Evolutionary conservation across 2,329 filamentous ascomycete genomes (phyloP), one percentile per base, ranked within the genome.

Genomic region (Stylonectria norvegica): DNA sequence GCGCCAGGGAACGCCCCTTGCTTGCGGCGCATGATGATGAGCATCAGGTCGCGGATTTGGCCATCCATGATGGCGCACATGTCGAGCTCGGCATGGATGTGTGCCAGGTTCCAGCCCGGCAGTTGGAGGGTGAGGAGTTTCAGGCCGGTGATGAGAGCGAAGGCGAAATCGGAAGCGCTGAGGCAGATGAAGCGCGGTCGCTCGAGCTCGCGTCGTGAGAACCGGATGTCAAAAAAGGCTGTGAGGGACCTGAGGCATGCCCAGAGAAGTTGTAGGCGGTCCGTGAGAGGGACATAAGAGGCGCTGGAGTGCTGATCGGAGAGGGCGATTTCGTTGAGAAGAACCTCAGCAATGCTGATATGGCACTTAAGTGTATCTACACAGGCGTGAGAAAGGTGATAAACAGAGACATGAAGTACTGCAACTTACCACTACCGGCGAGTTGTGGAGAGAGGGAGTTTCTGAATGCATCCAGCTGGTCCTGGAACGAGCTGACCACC

Each of bases 221-320:
- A 63, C n/a, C 64, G 65, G 5, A 61, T 45, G 20, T 56, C 49
- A 43, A 75, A 64, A 45, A 71, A 72, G 4, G 58, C 52, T 33
- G 63, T 62, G 11, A 70, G 63, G 3, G 70, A 61, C 4, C 57
- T 54, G 22, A 70, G 55, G 45, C 72, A 74, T 8, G 56, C 53
- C 67, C 67, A 71, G n/a, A 76, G 66, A 14, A 75, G 61, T 15
- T 66, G 60, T 2, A 74, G 57, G 6, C 71, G 66, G 20, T 72
- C 67, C 2, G 62, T 55, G 7, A 59, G 46, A 4, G 64, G 38
- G 36, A 72, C 56, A 29, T 55, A 55, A 3, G 55, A 49, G 7
- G 58, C 42, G 8, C 48, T 49, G 30, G 59, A 59, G 44, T 60
- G 56, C 17, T 57, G 48, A 3, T 72, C 70, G 4, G 67, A 65